Evolutionary conservation across 345 rosid species (phyloP).

Genomic region (Erucastrum elatum): DNA sequence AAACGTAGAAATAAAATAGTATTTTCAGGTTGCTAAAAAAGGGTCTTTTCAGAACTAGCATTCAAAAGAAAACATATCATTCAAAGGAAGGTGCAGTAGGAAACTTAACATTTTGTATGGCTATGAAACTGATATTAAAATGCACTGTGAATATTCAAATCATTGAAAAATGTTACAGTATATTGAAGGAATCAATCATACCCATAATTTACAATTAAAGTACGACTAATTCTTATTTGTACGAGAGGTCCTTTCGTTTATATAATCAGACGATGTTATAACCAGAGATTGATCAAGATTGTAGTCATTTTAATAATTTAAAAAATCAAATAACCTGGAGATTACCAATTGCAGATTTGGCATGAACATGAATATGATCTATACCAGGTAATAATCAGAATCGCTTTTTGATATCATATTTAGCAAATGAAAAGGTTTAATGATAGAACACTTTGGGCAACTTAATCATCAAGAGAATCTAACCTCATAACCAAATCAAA

Average conservation of each 20-base stretch:
- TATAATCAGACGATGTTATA: background rate
- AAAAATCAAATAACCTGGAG: background rate
- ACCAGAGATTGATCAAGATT: conserved; percentile 5
- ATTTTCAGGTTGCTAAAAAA: too few species aligned
- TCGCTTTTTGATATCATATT: conserved; percentile 15
- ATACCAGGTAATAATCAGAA: conserved; percentile 2
- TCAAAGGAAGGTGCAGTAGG: background rate
- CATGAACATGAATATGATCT: conserved; percentile 8
- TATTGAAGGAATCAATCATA: conserved; percentile 5
- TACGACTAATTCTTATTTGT: conserved; percentile 11
- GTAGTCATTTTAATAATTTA: background rate
- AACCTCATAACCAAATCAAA: conserved; percentile 23
- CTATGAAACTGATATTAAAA: background rate
- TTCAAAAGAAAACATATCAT: background rate
- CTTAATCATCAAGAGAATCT: conserved; percentile 27
- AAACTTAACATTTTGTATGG: background rate
- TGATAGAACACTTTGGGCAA: conserved; percentile 11
- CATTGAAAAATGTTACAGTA: background rate
- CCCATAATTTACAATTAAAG: conserved; percentile 4
- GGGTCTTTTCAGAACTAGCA: background rate
- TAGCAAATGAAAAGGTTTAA: conserved; percentile 1
- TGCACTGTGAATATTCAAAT: conserved; percentile 5
- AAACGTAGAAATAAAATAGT: background rate
- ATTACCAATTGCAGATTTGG: background rate
- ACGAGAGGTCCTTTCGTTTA: conserved; percentile 18